These are phyloP conservation scores for Cyclotella kingstonii DNA, from an alignment of 108 stramenopile genomes.

Conservation along the genomic window DNA sequence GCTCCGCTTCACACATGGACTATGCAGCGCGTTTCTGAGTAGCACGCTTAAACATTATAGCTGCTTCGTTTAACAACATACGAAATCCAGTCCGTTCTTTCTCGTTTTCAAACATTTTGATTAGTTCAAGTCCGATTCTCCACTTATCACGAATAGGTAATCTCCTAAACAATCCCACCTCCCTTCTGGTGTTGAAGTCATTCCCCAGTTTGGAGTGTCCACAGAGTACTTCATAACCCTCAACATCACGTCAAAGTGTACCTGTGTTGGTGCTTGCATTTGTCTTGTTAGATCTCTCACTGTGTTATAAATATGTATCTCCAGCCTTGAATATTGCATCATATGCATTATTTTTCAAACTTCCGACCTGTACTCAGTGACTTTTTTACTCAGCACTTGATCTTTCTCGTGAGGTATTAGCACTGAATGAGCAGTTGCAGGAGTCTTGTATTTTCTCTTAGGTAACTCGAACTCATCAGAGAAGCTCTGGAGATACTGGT, in stretches of 20 bases:
- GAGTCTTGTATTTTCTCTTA: too few species aligned
- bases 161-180: not conserved
- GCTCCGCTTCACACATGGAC: not conserved
- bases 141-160: not conserved
- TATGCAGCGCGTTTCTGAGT: not conserved
- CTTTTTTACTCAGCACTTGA: too few species aligned
- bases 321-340: not conserved
- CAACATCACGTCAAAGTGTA: not conserved
- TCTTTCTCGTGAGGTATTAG: too few species aligned
- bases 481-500: too few species aligned
- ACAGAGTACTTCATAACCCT: not conserved
- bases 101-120: not conserved
- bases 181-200: not conserved
- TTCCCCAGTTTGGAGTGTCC: not conserved
- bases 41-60: not conserved
- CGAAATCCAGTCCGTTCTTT: not conserved
- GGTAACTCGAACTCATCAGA: too few species aligned
- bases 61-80: not conserved
- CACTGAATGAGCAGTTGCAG: too few species aligned
- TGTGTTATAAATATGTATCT: not conserved
- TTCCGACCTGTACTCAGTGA: not conserved
- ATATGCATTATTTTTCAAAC: not conserved
- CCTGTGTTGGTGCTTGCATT: not conserved
- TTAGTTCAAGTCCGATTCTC: not conserved
- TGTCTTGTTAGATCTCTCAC: not conserved